Evolutionary conservation across 225 moss, liverwort and hornwort species (phyloP), one percentile per base, ranked within the genome.

Genomic region (Straminergon stramineum): DNA sequence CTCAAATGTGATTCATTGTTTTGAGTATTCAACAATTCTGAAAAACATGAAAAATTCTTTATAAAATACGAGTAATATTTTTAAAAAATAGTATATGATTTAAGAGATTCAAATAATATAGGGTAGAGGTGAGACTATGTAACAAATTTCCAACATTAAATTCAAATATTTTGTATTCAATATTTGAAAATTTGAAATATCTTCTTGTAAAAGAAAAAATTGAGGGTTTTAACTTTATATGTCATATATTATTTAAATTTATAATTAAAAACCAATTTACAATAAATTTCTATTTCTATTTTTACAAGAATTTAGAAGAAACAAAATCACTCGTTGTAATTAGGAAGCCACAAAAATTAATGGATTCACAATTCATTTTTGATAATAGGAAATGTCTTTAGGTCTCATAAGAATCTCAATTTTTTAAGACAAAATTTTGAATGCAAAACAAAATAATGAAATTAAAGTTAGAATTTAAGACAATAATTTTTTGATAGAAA

Each of bases 201-300:
- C 41, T 74, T 27, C 4, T 20, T 21, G 20, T 8, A 51, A 52
- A 9, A 53, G 5, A 35, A 78, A 78, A 4, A 13, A 10, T 15
- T 11, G 4, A 1, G 55, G 2, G 3, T 17, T 57, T 56, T n/a
- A 57, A 11, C 27, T 27, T n/a, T n/a, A 17, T 7, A 0, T 11
- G 3, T 57, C 17, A 27, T 17, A 57, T 1, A 37, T 79, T 10
- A 56, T 17, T 56, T 6, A 6, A 79, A 0, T 6, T 9, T 26
- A 26, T 11, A 56, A 56, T 26, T 2, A 10, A 6, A 16, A 48
- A 48, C 6, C 11, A 57, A 37, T 56, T n/a, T 6, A 13, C 11
- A 19, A 52, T 7, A 16, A 51, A 75, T 19, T 51, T 20, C 0
- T 13, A 16, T 32, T 32, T 34, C 0, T 21, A 13, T 6, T 27